Evolutionary conservation across 2,329 filamentous ascomycete genomes (phyloP), one percentile per base, ranked within the genome.

Genomic region (Lomentospora prolificans): DNA sequence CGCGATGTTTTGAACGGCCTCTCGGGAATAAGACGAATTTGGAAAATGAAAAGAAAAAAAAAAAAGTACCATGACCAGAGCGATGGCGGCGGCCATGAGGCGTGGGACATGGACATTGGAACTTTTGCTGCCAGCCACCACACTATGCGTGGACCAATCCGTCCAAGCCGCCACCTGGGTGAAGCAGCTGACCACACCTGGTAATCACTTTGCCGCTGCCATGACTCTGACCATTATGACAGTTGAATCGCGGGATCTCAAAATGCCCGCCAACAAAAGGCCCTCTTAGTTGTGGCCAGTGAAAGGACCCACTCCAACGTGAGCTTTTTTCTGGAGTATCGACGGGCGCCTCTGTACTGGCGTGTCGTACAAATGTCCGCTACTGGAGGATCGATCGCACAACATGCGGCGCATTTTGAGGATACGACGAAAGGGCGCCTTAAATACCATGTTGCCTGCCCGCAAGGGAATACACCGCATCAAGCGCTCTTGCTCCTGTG

Each of bases 201-300:
- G 12, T 33, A 33, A 7, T 33, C 22, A 5, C 3, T 25, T 27
- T 3, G n/a, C 6, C 12, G 10, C 2, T 19, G 7, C 17, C 22
- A n/a, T 48, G 2, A 19, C 41, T 24, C 44, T 22, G 24, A 9
- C 44, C 44, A 22, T 19, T 22, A 10, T 19, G 24, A 17, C n/a
- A n/a, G n/a, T n/a, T n/a, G n/a, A n/a, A n/a, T n/a, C n/a, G n/a
- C n/a, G n/a, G n/a, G n/a, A n/a, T n/a, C n/a, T n/a, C n/a, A n/a
- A n/a, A n/a, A n/a, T n/a, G n/a, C n/a, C 44, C 44, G 24, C 17
- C 22, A 48, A 48, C 44, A 48, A 48, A 48, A 48, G 44, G 44
- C 22, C 44, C 44, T n/a, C n/a, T n/a, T n/a, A n/a, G n/a, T n/a
- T n/a, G n/a, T n/a, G n/a, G n/a, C n/a, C n/a, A n/a, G n/a, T n/a